Conservation (phyloP, 2,329 filamentous ascomycete genomes). For the Aspergillus intermedius region DNA sequence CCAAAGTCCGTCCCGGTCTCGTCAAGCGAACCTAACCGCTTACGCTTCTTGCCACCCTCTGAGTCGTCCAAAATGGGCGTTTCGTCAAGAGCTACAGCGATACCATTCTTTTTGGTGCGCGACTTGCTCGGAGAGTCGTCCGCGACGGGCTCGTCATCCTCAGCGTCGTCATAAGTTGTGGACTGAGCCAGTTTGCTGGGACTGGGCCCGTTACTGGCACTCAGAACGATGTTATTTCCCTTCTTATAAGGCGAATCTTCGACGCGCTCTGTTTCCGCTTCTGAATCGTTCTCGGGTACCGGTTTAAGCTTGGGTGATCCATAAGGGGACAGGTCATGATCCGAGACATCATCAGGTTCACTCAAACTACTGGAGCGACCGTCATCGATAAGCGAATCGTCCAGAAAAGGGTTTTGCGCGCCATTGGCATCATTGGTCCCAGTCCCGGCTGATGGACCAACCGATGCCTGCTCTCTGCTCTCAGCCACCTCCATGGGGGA, state of each 20-base stretch:
- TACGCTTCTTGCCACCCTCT: constrained; percentile 36
- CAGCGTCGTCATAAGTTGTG: constrained; percentile 39
- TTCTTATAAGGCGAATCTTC: constrained; percentile 72
- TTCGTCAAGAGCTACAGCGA: constrained; percentile 16
- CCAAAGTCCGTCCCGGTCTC: constrained; percentile 29
- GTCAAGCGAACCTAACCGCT: constrained; percentile 31
- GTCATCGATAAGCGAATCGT: constrained; percentile 51
- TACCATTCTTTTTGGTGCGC: constrained; percentile 27
- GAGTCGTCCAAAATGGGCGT: constrained; percentile 20
- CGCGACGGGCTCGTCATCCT: constrained; percentile 43
- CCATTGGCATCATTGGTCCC: constrained; percentile 31
- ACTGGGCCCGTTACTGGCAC: constrained; percentile 58
- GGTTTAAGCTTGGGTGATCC: constrained; percentile 46
- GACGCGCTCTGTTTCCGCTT: constrained; percentile 90
- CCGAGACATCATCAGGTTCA: constrained; percentile 76
- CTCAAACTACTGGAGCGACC: constrained; percentile 84
- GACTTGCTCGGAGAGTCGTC: constrained; percentile 37
- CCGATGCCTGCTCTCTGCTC: constrained; percentile 28
- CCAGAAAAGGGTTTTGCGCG: constrained; percentile 27
- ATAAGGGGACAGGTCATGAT: constrained; percentile 56
- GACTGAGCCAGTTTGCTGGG: constrained; percentile 70
- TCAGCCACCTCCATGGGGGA: constrained; percentile 36
- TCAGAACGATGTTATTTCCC: constrained; percentile 56
- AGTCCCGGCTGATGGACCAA: constrained; percentile 27
- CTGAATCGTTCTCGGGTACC: constrained; percentile 63